phyloP scores from a whole-genome alignment of 2,329 filamentous ascomycete species.

The Fusarium sp. region DNA sequence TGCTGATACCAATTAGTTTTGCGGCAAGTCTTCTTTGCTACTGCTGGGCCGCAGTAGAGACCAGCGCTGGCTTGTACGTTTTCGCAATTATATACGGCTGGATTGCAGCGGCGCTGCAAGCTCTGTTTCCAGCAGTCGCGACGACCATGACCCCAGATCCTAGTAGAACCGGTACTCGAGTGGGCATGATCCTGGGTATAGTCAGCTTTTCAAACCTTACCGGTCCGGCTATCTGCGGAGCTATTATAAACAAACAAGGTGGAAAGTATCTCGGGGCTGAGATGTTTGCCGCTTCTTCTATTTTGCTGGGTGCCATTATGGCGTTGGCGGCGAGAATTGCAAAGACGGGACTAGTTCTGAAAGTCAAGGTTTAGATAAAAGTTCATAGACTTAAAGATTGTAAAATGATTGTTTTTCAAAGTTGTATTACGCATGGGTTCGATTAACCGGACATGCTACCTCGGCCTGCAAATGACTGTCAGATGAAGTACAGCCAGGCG shows the following conservation, averaged over 20 bases:
- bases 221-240: constrained; percentile 49
- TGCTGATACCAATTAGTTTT: constrained; percentile 59
- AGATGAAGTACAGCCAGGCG: no score
- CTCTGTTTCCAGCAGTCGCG: constrained; percentile 66
- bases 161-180: constrained; percentile 51
- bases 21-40: constrained; percentile 46
- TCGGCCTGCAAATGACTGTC: no score
- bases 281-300: constrained; percentile 45
- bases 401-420: no score
- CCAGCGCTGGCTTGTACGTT: constrained; percentile 44
- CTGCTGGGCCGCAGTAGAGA: constrained; percentile 50
- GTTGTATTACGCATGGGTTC: no score
- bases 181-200: constrained; percentile 56
- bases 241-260: constrained; percentile 33
- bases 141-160: constrained; percentile 58
- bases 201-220: constrained; percentile 51
- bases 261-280: constrained; percentile 45
- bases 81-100: constrained; percentile 65
- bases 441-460: no score
- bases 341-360: constrained; percentile 32
- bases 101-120: constrained; percentile 64
- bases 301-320: constrained; percentile 43
- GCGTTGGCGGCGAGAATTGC: constrained; percentile 34
- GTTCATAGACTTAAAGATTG: background rate
- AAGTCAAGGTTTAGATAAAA: constrained; percentile 23